Evolutionary conservation across 2,329 filamentous ascomycete genomes (phyloP).

Genomic region (Fusarium beomiforme): DNA sequence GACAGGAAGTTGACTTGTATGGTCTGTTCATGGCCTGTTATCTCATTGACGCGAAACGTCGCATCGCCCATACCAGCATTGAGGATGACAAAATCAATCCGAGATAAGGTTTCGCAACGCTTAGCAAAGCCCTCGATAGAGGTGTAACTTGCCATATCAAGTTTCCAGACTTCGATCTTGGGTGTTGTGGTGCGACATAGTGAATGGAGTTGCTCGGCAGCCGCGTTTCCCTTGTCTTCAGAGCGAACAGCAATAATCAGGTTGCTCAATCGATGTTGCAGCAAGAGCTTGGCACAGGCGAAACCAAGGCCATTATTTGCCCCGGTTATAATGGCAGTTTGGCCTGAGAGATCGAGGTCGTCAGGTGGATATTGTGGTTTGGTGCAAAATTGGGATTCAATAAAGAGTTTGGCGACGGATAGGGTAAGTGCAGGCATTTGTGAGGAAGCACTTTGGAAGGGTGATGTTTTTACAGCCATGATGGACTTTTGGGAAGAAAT

Average conservation of each 20-base stretch:
- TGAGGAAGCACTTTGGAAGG: not conserved
- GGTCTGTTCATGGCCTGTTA: not conserved
- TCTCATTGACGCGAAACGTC: not conserved
- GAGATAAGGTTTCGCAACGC: not conserved
- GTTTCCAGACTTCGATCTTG: not conserved
- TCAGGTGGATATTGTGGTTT: not conserved
- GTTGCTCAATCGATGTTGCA: not conserved
- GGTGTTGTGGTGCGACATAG: accelerated
- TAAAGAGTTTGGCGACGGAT: not conserved
- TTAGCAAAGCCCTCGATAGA: not conserved
- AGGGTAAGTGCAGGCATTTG: not conserved
- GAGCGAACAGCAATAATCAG: not conserved
- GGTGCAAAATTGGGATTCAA: not conserved
- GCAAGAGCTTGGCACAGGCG: not conserved
- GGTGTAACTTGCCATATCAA: not conserved
- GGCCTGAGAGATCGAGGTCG: not conserved
- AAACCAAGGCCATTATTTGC: conserved; percentile 3
- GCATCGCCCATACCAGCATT: conserved; percentile 1
- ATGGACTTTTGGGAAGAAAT: accelerated
- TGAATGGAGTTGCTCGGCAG: not conserved
- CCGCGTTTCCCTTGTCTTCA: not conserved
- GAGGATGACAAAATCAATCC: not conserved
- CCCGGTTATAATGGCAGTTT: not conserved
- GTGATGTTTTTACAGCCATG: not conserved
- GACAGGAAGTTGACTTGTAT: conserved; percentile 14